Evolutionary conservation across 805 yeast genomes (phyloP), one percentile per base, ranked within the genome.

Genomic region (Pichia nanzhaoensis): DNA sequence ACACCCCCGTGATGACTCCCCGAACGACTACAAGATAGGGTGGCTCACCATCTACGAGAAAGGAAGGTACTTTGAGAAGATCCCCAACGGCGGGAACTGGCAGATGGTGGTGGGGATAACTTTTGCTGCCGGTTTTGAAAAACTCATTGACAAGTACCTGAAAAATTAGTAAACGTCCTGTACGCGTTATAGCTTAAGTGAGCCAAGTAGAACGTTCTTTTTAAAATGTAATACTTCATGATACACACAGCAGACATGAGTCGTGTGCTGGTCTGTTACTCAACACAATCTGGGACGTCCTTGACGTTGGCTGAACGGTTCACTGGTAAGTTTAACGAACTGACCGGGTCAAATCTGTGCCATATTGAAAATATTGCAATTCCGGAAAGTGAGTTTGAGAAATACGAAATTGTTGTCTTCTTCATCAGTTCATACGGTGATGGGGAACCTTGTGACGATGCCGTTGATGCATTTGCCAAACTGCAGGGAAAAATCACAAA

Each of bases 361-460:
- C 24, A 21, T 37, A n/a, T 20, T 14, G 7, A 3, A 4, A 39
- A 39, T 21, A 39, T 30, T 18, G 10, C 13, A 4, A 17, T 17
- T 9, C 28, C 28, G 20, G 41, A 39, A 28, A 12, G 5, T 20
- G 13, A 18, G 17, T 34, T 33, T 34, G 22, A 22, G 17, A 24
- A 24, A 3, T 40, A 17, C 17, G 35, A 36, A 3, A 31, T 55
- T 2, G 60, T 65, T 24, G 63, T 73, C 42, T 80, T 90, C 57
- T 74, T 90, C 57, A 68, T 91, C 59, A 88, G 97, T 22, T 84
- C 96, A 7, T 89, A 90, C 58, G 98, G 98, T 50, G 97, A 91
- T 64, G 98, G 98, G 57, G 98, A 91, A 61, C 95, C 95, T 52
- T 90, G 98, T 27, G 96, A 90, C 60, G 85, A 86, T 56, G 91